A percentile compares a stretch with the other conserved stretches of the same genome.
Conservation (phyloP, 2,329 filamentous ascomycete genomes). For the Pyricularia pennisetigena region DNA sequence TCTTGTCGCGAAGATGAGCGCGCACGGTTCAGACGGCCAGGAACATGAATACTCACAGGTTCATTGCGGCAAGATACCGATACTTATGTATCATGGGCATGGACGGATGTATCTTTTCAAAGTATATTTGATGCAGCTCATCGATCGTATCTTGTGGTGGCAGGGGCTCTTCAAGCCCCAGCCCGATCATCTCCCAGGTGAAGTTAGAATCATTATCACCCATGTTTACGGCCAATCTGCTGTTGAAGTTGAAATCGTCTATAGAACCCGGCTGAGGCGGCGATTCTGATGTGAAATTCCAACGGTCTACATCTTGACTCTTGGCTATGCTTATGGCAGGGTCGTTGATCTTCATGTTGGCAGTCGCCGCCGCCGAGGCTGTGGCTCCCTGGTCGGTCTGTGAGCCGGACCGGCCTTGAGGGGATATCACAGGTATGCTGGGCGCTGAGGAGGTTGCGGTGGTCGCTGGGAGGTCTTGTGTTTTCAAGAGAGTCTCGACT, state of each 20-base stretch:
- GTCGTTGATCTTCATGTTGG: slow-evolving; percentile 32
- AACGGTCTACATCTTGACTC: slow-evolving; percentile 41
- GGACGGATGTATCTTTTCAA: slow-evolving; percentile 81
- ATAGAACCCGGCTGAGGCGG: slow-evolving; percentile 33
- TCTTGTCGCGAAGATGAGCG: background rate
- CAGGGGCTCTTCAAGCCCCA: slow-evolving; percentile 49
- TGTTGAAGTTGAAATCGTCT: slow-evolving; percentile 50
- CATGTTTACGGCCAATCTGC: slow-evolving; percentile 38
- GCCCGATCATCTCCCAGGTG: slow-evolving; percentile 67
- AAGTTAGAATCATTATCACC: slow-evolving; percentile 45
- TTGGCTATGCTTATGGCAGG: slow-evolving; percentile 34
- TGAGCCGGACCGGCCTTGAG: slow-evolving; percentile 7
- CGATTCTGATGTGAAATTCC: slow-evolving; percentile 45
- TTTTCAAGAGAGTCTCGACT: slow-evolving; percentile 84
- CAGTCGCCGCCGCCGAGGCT: slow-evolving; percentile 15
- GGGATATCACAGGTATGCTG: background rate
- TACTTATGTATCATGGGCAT: slow-evolving; percentile 83
- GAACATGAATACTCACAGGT: slow-evolving; percentile 43
- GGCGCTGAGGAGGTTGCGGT: slow-evolving; percentile 10
- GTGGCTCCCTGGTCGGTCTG: slow-evolving; percentile 24
- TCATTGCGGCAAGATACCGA: slow-evolving; percentile 81
- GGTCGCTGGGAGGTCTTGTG: slow-evolving; percentile 47
- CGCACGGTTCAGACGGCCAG: background rate
- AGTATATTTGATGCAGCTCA: slow-evolving; percentile 82
- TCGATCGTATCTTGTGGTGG: slow-evolving; percentile 59